Evolutionary conservation across 2,329 filamentous ascomycete species (phyloP), one percentile per base, ranked within the genome.

Genomic region (Exophiala mesophila): DNA sequence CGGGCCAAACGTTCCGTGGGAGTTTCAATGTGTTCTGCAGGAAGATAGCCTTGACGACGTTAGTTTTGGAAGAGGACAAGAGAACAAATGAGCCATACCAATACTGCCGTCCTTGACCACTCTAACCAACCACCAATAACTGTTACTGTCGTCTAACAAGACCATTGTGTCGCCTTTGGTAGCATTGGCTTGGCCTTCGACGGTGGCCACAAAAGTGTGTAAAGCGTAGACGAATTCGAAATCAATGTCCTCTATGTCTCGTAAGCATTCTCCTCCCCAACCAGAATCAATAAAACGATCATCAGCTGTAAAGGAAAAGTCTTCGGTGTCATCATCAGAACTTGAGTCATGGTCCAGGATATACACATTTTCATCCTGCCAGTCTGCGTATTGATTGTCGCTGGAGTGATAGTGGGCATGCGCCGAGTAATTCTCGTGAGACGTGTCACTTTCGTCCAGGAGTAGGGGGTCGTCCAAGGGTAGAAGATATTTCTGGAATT

Each of bases 111-210:
- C 92, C 65, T 97, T 97, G 39, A 97, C 89, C 33, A 98, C 86
- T 53, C 90, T 78, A 10, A 98, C 92, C 48, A 98, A 78, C 92
- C 92, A 98, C 92, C 92, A 98, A 65, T 98, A 98, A 68, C 89
- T 97, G 69, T 98, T 98, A 69, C 88, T 97, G 59, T 98, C 92
- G 60, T 98, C 92, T 16, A 98, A 77, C 52, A 98, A 73, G 40
- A 97, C 90, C 92, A 98, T 98, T 10, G 90, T 97, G 61, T 98
- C 92, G 38, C 92, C 92, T 68, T 98, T 98, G 23, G 88, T 94
- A 45, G 92, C 92, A 71, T 97, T 98, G 50, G 92, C 92, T 67
- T 98, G 92, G 19, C 92, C 92, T 67, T 98, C 92, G 36, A 98
- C 92, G 1, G 92, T 97, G 19, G 92, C 92, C 53, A 96, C 86